phyloP scores from a whole-genome alignment of 2,329 filamentous ascomycete species.

The Paecilomyces variotii region DNA sequence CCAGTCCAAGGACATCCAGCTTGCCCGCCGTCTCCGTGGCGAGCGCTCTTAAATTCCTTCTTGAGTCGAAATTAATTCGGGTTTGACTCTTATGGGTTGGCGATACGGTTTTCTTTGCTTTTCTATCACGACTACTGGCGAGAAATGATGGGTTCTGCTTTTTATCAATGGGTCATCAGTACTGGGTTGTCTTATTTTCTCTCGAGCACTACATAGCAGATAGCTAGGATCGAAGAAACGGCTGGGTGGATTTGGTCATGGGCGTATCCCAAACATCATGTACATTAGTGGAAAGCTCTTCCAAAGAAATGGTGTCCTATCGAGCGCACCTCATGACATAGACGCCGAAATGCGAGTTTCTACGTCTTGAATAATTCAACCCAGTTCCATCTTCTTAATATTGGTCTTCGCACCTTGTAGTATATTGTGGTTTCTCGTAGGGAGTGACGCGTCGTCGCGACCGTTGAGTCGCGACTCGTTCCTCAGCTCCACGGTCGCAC shows the following conservation, averaged over 20 bases:
- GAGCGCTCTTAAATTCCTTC: slow-evolving; percentile 63
- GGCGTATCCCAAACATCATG: slow-evolving; percentile 6
- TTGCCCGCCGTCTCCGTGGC: slow-evolving; percentile 88
- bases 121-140: slow-evolving; percentile 34
- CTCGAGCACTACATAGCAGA: slow-evolving; percentile 6
- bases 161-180: slow-evolving; percentile 31
- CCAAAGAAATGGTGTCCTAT: slow-evolving; percentile 15
- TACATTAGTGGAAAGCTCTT: slow-evolving; percentile 12
- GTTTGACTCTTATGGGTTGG: slow-evolving; percentile 26
- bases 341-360: slow-evolving; percentile 24
- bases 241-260: slow-evolving; percentile 4
- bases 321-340: slow-evolving; percentile 26
- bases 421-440: background rate
- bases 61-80: slow-evolving; percentile 21
- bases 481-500: background rate
- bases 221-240: slow-evolving; percentile 6
- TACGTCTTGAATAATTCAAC: slow-evolving; percentile 12
- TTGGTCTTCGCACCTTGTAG: background rate
- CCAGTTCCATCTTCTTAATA: background rate
- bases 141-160: slow-evolving; percentile 36
- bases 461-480: background rate
- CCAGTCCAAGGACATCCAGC: slow-evolving; percentile 88
- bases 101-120: slow-evolving; percentile 28
- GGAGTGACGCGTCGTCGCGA: background rate
- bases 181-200: slow-evolving; percentile 25